Evolutionary conservation across 2,329 filamentous ascomycete species (phyloP), one percentile per base, ranked within the genome.

Genomic region (Capronia americana): DNA sequence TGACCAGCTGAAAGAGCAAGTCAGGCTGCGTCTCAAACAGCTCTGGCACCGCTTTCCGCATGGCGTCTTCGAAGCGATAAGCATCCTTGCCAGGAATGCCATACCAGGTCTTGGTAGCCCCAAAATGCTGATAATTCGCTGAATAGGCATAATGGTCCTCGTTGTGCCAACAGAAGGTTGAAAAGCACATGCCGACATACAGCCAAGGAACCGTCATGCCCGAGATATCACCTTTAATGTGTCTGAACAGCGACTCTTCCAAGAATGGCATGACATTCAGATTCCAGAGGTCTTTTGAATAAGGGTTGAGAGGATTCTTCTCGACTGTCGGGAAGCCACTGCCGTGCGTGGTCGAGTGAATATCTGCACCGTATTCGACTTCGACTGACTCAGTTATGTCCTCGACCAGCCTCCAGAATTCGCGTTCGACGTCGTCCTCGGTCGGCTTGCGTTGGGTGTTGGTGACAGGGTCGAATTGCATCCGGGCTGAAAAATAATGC

Each of bases 131-230:
- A 74, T 98, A 99, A 72, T 99, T 99, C 60, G 95, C 91, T 0
- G 95, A 99, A 76, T 98, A 99, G 1, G 95, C 90, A 76, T 97
- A 97, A 75, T 99, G 95, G 74, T 99, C 95, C 75, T 99, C 95
- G 70, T 97, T 97, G 77, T 99, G 95, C 95, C 95, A 99, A 79
- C 95, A 99, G 75, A 99, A 99, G 0, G 95, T 98, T 0, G 95
- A 99, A 77, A 99, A 99, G 46, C 96, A 96, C 95, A 99, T 99
- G 68, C 95, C 95, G 3, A 99, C 95, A 75, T 99, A 99, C 3
- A 99, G 88, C 95, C 95, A 99, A 0, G 95, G 95, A 7, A 99
- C 94, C 0, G 95, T 99, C 95, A 99, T 99, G 44, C 95, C 95
- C 1, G 95, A 98, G 61, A 99, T 96, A 75, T 99, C 95, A 0